These are phyloP conservation scores for Backusella tarrabulga DNA, from an alignment of 192 early-diverging fungal species.

Conservation along the genomic window DNA sequence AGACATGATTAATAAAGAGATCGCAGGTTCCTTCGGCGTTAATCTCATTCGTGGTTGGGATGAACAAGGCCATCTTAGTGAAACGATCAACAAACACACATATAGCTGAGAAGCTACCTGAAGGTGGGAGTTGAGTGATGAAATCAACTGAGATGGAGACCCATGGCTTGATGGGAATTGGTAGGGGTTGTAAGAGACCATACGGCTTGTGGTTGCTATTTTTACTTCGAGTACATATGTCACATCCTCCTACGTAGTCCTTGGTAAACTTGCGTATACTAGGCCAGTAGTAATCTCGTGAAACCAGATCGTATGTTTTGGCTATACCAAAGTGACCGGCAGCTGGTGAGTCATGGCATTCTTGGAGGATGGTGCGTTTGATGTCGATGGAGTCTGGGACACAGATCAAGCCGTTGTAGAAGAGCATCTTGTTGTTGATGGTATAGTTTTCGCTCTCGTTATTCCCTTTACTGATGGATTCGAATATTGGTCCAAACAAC, in stretches of 20 bases:
- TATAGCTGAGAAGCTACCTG: slow-evolving; percentile 31
- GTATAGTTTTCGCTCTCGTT: no score
- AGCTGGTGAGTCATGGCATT: slow-evolving; percentile 27
- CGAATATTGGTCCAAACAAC: no score
- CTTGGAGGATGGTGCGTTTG: slow-evolving; percentile 9
- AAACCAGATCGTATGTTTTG: slow-evolving; percentile 38
- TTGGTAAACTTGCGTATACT: slow-evolving; percentile 26
- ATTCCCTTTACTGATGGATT: no score
- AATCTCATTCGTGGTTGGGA: slow-evolving; percentile 4
- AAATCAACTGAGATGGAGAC: slow-evolving; percentile 46
- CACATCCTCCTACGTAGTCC: slow-evolving; percentile 33
- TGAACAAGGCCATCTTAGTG: slow-evolving; percentile 38
- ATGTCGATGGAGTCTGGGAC: slow-evolving; percentile 23
- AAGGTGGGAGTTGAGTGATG: slow-evolving; percentile 27
- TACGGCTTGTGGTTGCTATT: slow-evolving; percentile 6
- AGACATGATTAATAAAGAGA: slow-evolving; percentile 26
- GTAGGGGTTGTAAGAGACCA: background rate
- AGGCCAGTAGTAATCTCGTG: slow-evolving; percentile 37
- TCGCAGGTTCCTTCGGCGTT: slow-evolving; percentile 14
- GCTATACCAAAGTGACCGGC: slow-evolving; percentile 38
- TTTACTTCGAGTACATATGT: slow-evolving; percentile 34
- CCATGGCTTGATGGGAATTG: slow-evolving; percentile 32
- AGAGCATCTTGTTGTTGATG: background rate
- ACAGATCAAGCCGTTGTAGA: slow-evolving; percentile 17
- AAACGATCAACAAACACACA: slow-evolving; percentile 46